These are phyloP conservation scores for Raffaelea ambrosiae DNA, from an alignment of 2,329 filamentous ascomycete species.

Conservation along the genomic window DNA sequence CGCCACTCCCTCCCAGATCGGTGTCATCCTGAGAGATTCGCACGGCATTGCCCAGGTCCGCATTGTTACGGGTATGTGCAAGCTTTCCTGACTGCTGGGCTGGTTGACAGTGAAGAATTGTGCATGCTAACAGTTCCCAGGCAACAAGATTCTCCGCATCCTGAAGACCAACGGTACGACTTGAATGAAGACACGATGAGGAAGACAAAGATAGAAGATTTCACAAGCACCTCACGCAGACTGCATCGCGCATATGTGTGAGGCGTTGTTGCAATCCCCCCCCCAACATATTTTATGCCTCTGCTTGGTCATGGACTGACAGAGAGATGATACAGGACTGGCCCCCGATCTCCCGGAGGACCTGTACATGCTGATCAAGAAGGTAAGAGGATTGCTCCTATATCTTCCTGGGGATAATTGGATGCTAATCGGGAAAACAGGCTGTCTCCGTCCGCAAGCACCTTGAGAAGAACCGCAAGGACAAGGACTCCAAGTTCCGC, in stretches of 20 bases:
- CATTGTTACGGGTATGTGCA: constrained; percentile 78
- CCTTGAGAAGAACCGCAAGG: constrained; percentile 99
- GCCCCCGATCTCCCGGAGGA: constrained; percentile 98
- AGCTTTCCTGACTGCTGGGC: too few species aligned
- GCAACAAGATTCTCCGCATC: constrained; percentile 99
- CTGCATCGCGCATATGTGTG: too few species aligned
- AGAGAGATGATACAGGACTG: constrained; percentile 91
- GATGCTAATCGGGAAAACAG: too few species aligned
- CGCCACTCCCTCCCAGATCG: constrained; percentile 96
- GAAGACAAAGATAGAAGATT: neutral
- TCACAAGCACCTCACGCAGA: too few species aligned
- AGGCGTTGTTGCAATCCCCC: too few species aligned
- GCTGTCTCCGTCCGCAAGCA: constrained; percentile 99
- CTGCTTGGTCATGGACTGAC: constrained; percentile 88
- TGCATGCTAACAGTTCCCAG: constrained; percentile 35
- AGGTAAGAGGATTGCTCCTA: constrained; percentile 56
- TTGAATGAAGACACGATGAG: neutral
- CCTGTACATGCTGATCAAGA: constrained; percentile 99
- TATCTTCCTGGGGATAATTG: neutral
- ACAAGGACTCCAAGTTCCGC: constrained; percentile 99
- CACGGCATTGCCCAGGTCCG: constrained; percentile 98
- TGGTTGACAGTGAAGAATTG: constrained; percentile 23
- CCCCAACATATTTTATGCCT: constrained; percentile 50
- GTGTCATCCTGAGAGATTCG: constrained; percentile 95
- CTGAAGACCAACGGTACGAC: constrained; percentile 94